Base-by-base conservation (phyloP, 441 rosid genomes). In the Brassica hybrid region DNA sequence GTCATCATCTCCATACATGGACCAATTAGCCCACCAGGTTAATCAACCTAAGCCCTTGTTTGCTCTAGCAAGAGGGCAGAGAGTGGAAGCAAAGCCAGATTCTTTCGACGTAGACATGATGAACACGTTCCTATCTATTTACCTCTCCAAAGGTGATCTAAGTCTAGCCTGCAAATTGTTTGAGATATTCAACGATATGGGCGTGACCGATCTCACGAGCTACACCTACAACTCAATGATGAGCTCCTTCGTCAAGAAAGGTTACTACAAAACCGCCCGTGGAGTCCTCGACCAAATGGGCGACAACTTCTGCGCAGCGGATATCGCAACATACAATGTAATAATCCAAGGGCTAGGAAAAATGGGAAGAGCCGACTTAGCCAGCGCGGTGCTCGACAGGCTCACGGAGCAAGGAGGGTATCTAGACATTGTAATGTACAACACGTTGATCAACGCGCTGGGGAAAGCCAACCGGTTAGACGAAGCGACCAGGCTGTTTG, bases 1-100 rank as follows among this genome's bases (percentile, higher is more conserved):
- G 98, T 90, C 97, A 69, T 89, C 94, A 3, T 94, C 99, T 66
- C 97, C 93, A 2, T 74, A 89, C 75, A 87, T 93, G 94, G 99
- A 90, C 83, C 86, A 54, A 77, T 83, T 94, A 82, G 90, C 96
- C 12, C 76, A 82, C 74, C 88, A 84, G 83, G 81, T 74, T 7
- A 78, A 83, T 23, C 75, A 76, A 16, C 72, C 67, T 50, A 77
- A 84, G 27, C 84, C 84, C 78, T 77, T 70, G 79, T 94, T 90
- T 76, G 82, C 86, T 6, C 80, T 86, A 70, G 79, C 71, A 3
- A 86, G 84, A 76, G 93, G 96, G 10, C 82, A 76, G 36, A 88
- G 93, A 57, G 94, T 91, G 76, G 83, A 83, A 68, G 88, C 68
- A 41, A 87, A 75, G 50, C 85, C 56, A 4, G 84, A 62, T 13